phyloP scores from a whole-genome alignment of 208 protist species.

The Tritrichomonas foetus region DNA sequence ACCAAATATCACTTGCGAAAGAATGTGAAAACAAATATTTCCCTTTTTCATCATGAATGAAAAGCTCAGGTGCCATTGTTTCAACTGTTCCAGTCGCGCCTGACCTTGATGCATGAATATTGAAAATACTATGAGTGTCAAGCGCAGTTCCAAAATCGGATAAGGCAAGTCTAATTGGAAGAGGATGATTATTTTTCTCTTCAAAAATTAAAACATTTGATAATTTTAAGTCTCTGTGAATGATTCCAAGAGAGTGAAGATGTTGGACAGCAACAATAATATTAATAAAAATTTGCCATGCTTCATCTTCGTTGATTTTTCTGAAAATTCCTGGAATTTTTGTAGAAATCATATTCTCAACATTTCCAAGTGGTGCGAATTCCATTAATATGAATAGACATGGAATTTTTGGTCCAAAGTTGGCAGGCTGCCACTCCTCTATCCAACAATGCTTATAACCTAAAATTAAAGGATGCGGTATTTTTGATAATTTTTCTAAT shows the following conservation, averaged over 20 bases:
- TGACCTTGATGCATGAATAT: not conserved
- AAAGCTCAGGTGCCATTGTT: slow-evolving; percentile 23
- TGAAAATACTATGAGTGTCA: not conserved
- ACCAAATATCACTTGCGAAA: not conserved
- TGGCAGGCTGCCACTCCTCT: slow-evolving; percentile 49
- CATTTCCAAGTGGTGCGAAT: slow-evolving; percentile 54
- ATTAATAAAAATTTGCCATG: slow-evolving; percentile 21
- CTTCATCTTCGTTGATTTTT: not conserved
- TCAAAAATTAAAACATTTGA: slow-evolving; percentile 49
- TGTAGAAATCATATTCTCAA: slow-evolving; percentile 46
- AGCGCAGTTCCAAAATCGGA: slow-evolving; percentile 3
- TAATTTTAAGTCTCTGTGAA: slow-evolving; percentile 55
- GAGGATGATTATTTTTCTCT: not conserved
- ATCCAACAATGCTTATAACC: slow-evolving; percentile 57
- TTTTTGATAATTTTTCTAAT: slow-evolving; percentile 45
- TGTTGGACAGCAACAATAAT: slow-evolving; percentile 46
- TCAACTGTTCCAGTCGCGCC: slow-evolving; percentile 1
- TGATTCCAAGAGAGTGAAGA: slow-evolving; percentile 50
- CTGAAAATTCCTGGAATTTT: not conserved
- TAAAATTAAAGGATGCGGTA: slow-evolving; percentile 53
- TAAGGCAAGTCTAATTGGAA: not conserved
- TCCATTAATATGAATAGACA: slow-evolving; percentile 60
- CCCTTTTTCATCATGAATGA: not conserved
- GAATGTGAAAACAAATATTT: not conserved
- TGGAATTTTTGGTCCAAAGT: slow-evolving; percentile 53